phyloP scores from a whole-genome alignment of 306 rosid genomes.

The Lagenaria siceraria region DNA sequence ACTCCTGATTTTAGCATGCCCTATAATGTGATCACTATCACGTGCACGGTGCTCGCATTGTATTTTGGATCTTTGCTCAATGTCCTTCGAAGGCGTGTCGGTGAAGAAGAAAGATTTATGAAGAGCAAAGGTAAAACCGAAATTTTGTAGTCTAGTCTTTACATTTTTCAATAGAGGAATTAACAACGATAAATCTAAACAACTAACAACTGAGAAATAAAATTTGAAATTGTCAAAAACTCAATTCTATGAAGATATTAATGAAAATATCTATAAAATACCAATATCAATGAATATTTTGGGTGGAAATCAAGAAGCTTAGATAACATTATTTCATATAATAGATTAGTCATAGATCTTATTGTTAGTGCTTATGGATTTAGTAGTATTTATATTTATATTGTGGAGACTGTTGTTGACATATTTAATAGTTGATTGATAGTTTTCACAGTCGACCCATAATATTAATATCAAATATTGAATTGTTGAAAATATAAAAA shows the following conservation, averaged over 20 bases:
- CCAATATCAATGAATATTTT: neutral
- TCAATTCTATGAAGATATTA: neutral
- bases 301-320: neutral
- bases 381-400: neutral
- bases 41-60: constrained; percentile 81
- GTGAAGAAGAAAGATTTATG: constrained; percentile 64
- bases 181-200: neutral
- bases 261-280: neutral
- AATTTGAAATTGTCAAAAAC: neutral
- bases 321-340: neutral
- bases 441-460: neutral
- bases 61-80: constrained; percentile 83
- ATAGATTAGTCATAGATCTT: neutral
- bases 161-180: neutral
- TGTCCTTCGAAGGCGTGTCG: constrained; percentile 71
- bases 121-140: constrained; percentile 46
- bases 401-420: neutral
- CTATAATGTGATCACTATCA: constrained; percentile 85
- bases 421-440: neutral
- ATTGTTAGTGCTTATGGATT: neutral
- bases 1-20: constrained; percentile 99
- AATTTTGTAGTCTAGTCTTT: neutral
- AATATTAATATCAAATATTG: neutral
- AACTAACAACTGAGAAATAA: neutral
- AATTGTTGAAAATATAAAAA: neutral